Percentiles rank a stretch among this genome's conserved stretches.
These are phyloP conservation scores for Barnettozyma vustinii DNA, from an alignment of 805 yeast genomes.

Conservation along the genomic window DNA sequence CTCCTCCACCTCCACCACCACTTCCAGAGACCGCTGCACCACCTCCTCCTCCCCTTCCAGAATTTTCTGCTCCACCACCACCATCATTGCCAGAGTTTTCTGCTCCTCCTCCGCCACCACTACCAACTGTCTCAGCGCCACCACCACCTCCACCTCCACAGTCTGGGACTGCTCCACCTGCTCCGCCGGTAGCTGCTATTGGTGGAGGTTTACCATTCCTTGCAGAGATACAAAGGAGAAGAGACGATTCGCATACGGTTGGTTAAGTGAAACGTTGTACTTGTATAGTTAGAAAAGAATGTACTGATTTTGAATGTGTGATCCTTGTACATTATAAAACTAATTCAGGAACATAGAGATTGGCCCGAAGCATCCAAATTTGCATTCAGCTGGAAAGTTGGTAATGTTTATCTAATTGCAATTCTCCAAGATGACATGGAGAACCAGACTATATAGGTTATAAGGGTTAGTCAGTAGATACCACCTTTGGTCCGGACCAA, in stretches of 20 bases:
- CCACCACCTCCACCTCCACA: constrained; percentile 27
- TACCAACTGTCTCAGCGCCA: constrained; percentile 24
- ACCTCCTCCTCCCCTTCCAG: constrained; percentile 27
- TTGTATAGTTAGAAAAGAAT: not conserved
- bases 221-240: constrained; percentile 43
- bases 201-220: constrained; percentile 44
- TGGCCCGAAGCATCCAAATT: too few species aligned
- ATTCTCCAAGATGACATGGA: too few species aligned
- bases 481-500: too few species aligned
- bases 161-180: constrained; percentile 25
- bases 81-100: constrained; percentile 29
- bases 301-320: not conserved
- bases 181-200: constrained; percentile 16
- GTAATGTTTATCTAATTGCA: too few species aligned
- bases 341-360: too few species aligned
- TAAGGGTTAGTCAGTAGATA: too few species aligned
- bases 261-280: constrained; percentile 24
- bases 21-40: constrained; percentile 21
- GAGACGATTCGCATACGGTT: constrained; percentile 43
- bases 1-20: constrained; percentile 23
- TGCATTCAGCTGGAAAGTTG: too few species aligned
- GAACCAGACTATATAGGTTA: too few species aligned
- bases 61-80: constrained; percentile 27
- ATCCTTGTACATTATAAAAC: not conserved
- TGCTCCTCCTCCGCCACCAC: constrained; percentile 27